Evolutionary conservation across 2,329 filamentous ascomycete genomes (phyloP), one percentile per base, ranked within the genome.

Genomic region (Cladosporium sp.): DNA sequence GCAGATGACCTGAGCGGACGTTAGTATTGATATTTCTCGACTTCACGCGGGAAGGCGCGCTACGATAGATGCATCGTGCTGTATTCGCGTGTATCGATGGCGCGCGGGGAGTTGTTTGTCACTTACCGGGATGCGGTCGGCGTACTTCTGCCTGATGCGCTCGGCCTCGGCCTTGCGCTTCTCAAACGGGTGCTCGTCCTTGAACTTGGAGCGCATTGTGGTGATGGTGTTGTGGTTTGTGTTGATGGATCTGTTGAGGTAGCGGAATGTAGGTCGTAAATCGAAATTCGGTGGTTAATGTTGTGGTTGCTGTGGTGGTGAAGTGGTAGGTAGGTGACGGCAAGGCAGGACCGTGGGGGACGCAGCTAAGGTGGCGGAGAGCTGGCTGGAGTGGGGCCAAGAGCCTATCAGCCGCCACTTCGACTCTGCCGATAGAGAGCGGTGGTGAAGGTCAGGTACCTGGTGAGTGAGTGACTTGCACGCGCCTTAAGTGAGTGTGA

Each of bases 141-240:
- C 85, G 73, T 98, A 98, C 77, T 98, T 98, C 80, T 96, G 91
- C 63, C 93, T 90, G 73, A 96, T 96, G 74, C 93, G 91, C 81
- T 98, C 93, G 71, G 93, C 93, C 79, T 98, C 93, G 62, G 93
- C 93, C 89, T 97, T 96, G 79, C 93, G 90, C 89, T 98, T 98
- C 86, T 97, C 93, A 73, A 97, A 97, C 19, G 66, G 90, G 75
- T 97, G 93, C 84, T 97, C 93, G 85, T 98, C 93, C 90, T 98
- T 98, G 77, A 98, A 98, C 84, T 97, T 97, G 81, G 89, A 95
- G 72, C 91, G 87, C 90, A 96, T 96, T 63, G 69, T 89, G 80
- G 69, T 69, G 33, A 16, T 22, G 50, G 41, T 49, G 42, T 49
- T 34, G 44, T 34, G 40, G 16, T 18, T 35, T 50, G 44, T 54